Evolutionary conservation across 192 early-diverging fungal species (phyloP).

Genomic region (Phycomyces blakesleeanus): DNA sequence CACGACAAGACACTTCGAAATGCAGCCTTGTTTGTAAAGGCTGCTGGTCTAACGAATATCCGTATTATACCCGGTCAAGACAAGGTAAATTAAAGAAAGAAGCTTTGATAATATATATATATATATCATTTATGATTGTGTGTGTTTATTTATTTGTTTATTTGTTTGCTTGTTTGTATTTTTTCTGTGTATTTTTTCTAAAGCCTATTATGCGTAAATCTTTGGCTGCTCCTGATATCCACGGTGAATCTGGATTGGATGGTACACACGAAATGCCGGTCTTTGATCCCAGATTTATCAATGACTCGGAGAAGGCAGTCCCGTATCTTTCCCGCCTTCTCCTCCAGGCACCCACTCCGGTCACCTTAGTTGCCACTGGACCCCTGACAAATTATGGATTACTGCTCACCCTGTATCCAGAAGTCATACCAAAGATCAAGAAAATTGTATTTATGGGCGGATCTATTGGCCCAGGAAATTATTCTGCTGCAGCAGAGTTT

Average conservation of each 20-base stretch:
- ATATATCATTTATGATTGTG: too few relatives aligned
- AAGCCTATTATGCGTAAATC: constrained; percentile 14
- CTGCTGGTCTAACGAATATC: constrained; percentile 8
- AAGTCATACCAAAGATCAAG: constrained; percentile 32
- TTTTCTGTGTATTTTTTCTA: too few relatives aligned
- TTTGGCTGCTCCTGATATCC: constrained; percentile 13
- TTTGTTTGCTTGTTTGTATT: too few relatives aligned
- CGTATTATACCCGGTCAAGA: background rate
- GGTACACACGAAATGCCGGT: constrained; percentile 12
- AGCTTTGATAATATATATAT: too few relatives aligned
- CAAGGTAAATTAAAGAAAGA: too few relatives aligned
- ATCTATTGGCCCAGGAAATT: constrained; percentile 16
- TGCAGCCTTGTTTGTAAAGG: constrained; percentile 19
- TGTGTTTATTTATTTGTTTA: too few relatives aligned
- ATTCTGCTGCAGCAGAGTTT: constrained; percentile 19
- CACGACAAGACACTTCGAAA: constrained; percentile 19
- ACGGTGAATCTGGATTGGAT: constrained; percentile 23
- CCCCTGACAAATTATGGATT: constrained; percentile 46
- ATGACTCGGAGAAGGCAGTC: constrained; percentile 6
- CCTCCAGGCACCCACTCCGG: constrained; percentile 4
- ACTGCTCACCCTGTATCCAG: constrained; percentile 41
- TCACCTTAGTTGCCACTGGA: constrained; percentile 40
- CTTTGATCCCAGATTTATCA: constrained; percentile 8
- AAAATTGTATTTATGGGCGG: constrained; percentile 45
- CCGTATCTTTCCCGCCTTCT: constrained; percentile 16